phyloP scores from a whole-genome alignment of 2,329 filamentous ascomycete species.

The Fusarium sp. region DNA sequence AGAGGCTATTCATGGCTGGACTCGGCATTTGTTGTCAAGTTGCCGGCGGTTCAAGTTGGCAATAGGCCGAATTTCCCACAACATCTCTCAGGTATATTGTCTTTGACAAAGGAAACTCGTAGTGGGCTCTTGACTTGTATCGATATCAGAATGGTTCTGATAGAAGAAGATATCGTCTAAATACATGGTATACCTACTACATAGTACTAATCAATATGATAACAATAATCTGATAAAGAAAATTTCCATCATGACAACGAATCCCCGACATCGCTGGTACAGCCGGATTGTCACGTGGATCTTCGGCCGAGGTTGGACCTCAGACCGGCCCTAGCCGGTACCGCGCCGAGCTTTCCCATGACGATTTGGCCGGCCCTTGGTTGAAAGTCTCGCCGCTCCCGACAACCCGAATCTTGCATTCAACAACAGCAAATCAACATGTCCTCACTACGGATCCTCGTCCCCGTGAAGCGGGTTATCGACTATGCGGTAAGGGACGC shows the following conservation, averaged over 20 bases:
- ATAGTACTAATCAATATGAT: background rate
- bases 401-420: slow-evolving; percentile 39
- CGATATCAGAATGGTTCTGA: background rate
- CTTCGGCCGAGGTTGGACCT: slow-evolving; percentile 53
- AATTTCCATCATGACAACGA: background rate
- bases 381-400: slow-evolving; percentile 31
- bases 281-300: slow-evolving; percentile 48
- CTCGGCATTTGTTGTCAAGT: slow-evolving; percentile 30
- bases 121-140: background rate
- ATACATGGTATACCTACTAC: background rate
- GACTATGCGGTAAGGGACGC: slow-evolving; percentile 76
- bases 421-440: slow-evolving; percentile 52
- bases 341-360: slow-evolving; percentile 45
- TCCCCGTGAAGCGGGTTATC: slow-evolving; percentile 85
- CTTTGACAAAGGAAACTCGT: background rate
- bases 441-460: slow-evolving; percentile 77
- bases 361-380: slow-evolving; percentile 32
- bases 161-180: background rate
- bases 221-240: background rate
- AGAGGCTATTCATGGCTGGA: slow-evolving; percentile 25
- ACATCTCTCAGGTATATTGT: background rate
- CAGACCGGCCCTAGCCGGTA: slow-evolving; percentile 57
- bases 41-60: slow-evolving; percentile 17
- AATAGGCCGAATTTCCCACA: slow-evolving; percentile 1
- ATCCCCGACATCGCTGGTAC: slow-evolving; percentile 31